Percentiles rank a stretch among this genome's conserved stretches.
phyloP scores from a whole-genome alignment of 2,329 filamentous ascomycete genomes.

The Colletotrichum tofieldiae region DNA sequence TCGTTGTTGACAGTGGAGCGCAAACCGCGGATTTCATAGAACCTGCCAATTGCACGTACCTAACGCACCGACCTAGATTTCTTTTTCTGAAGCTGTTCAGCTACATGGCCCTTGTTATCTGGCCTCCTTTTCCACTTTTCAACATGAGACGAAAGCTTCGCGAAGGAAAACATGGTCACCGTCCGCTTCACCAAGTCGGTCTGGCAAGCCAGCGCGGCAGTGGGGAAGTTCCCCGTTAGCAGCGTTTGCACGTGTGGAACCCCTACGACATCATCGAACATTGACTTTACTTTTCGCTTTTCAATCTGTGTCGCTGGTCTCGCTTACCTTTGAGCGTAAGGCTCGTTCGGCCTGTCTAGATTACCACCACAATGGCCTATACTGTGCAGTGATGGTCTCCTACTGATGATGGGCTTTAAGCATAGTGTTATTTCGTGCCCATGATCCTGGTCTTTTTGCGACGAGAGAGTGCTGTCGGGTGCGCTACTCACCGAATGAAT shows the following conservation, averaged over 20 bases:
- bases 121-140: background rate
- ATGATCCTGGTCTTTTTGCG: background rate
- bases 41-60: background rate
- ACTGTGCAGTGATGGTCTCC: background rate
- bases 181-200: background rate
- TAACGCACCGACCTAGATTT: background rate
- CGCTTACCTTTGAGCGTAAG: background rate
- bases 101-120: background rate
- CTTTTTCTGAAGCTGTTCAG: background rate
- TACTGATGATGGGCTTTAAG: background rate
- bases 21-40: background rate
- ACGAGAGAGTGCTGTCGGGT: background rate
- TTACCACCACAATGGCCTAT: background rate
- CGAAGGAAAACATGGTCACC: background rate
- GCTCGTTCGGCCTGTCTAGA: background rate
- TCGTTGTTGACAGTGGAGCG: background rate
- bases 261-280: conserved; percentile 19
- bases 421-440: background rate
- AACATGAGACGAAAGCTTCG: background rate
- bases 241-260: conserved; percentile 21
- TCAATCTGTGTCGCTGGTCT: background rate
- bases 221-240: conserved; percentile 23
- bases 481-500: background rate
- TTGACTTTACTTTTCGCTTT: background rate
- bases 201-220: background rate